Conservation (phyloP, 2,329 filamentous ascomycete species). For the Westerdykella ornata region DNA sequence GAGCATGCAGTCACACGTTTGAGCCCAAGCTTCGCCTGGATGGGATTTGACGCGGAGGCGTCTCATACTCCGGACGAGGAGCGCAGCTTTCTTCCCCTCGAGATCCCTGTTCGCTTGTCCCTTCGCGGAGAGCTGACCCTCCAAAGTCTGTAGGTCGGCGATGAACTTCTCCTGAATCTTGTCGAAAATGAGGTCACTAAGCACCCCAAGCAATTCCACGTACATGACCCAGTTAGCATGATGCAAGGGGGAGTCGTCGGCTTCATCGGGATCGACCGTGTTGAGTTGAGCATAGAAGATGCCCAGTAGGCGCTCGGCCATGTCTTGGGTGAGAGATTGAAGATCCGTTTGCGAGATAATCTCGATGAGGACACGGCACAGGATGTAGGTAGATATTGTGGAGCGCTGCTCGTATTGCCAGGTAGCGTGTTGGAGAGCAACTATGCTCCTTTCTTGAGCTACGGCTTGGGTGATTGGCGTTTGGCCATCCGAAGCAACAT, state of each 20-base stretch:
- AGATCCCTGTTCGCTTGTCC: conserved; percentile 59
- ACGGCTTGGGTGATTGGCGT: conserved; percentile 21
- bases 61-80: conserved; percentile 87
- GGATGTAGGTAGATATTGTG: conserved; percentile 89
- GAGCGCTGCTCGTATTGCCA: conserved; percentile 80
- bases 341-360: conserved; percentile 87
- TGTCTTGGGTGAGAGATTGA: conserved; percentile 74
- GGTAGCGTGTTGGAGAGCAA: conserved; percentile 61
- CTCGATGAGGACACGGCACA: conserved; percentile 88
- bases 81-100: conserved; percentile 69
- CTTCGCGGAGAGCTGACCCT: conserved; percentile 69
- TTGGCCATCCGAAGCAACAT: conserved; percentile 21
- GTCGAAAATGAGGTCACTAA: conserved; percentile 87
- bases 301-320: conserved; percentile 87
- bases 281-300: conserved; percentile 97
- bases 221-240: conserved; percentile 96
- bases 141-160: conserved; percentile 67
- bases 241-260: conserved; percentile 70
- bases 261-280: conserved; percentile 74
- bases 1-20: conserved; percentile 82
- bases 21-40: conserved; percentile 70
- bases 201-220: conserved; percentile 84
- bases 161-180: conserved; percentile 79
- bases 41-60: conserved; percentile 71
- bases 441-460: conserved; percentile 23